Base-by-base conservation (phyloP, 495 filamentous ascomycete genomes). In the Parathielavia hyrcaniae region DNA sequence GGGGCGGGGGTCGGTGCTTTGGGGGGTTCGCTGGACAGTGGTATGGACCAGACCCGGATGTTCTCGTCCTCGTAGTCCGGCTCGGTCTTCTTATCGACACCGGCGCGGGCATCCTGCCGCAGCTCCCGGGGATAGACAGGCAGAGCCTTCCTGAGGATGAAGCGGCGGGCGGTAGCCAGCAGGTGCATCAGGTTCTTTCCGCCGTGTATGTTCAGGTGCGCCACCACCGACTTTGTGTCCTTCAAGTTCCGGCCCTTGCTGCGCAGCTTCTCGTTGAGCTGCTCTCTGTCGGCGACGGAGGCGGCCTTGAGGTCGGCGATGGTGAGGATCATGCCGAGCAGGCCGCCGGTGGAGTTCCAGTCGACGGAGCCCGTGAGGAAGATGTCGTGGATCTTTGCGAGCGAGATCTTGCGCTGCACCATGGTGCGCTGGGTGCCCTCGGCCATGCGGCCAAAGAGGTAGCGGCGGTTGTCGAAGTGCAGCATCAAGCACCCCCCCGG, bases 391-490 rank as follows among this genome's bases (percentile, higher is more conserved):
- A 91, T 70, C 66, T 85, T 86, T 4, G 65, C 60, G 50, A 91
- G 57, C 40, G 75, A 72, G 0, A 82, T 51, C 43, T 82, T 86
- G 50, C 83, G 77, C 69, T 96, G 86, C 5, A 77, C 71, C 50
- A 83, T 73, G 53, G 83, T 80, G n/a, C 93, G 83, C 73, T 97
- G 92, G 12, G 86, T 82, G 6, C 93, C 93, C 71, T 97, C 95
- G 12, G 83, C 74, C 11, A 91, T 64, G 67, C 88, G 85, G 9
- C 93, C 93, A 64, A 98, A 85, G n/a, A 97, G 52, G 68, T 97
- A 98, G 45, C 90, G 83, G 66, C 85, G 84, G 50, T 82, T 77
- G 53, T 90, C 86, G 66, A 90, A 91, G 65, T 89, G 81, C 11
- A 97, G 77, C 32, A 87, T 48, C 26, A 97, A 63, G 17, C 81